Evolutionary conservation across 139 green algal genomes (phyloP).

Genomic region (Coelastrella sp.): DNA sequence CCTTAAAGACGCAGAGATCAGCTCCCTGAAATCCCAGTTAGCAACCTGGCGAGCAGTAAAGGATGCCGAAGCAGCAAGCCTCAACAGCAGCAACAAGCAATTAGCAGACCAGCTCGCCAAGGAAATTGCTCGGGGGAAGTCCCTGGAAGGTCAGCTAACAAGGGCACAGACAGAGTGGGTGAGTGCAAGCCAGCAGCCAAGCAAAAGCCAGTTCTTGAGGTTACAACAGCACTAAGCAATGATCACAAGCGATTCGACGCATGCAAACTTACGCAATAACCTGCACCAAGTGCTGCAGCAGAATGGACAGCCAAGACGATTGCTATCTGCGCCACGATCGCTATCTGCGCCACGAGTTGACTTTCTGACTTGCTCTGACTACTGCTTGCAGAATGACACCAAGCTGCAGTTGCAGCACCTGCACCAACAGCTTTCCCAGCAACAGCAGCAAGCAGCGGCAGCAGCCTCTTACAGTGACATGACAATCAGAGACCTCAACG

Average conservation of each 20-base stretch:
- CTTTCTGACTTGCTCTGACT: not conserved
- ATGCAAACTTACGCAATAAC: too few species aligned
- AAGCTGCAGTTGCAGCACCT: constrained; percentile 40
- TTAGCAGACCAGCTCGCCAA: constrained; percentile 32
- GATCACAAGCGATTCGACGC: too few species aligned
- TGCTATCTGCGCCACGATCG: too few species aligned
- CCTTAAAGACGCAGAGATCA: constrained; percentile 13
- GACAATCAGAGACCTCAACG: constrained; percentile 32
- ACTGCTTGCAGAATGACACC: not conserved
- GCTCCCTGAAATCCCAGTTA: constrained; percentile 5
- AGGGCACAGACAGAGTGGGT: constrained; percentile 21
- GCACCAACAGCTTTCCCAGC: constrained; percentile 35
- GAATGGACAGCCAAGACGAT: too few species aligned
- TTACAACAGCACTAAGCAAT: too few species aligned
- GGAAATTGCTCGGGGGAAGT: constrained; percentile 20
- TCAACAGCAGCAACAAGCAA: constrained; percentile 27
- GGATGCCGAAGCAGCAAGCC: constrained; percentile 40
- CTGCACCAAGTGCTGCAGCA: too few species aligned
- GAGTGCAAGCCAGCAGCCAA: not conserved
- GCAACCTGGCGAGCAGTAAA: constrained; percentile 38
- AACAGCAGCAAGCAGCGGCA: constrained; percentile 32
- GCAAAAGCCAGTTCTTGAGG: too few species aligned
- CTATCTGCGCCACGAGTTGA: too few species aligned
- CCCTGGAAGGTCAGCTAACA: constrained; percentile 36
- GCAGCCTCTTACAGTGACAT: not conserved